Evolutionary conservation across 768 basidiomycete species (phyloP), one percentile per base, ranked within the genome.

Genomic region (Phanerochaete sordida): DNA sequence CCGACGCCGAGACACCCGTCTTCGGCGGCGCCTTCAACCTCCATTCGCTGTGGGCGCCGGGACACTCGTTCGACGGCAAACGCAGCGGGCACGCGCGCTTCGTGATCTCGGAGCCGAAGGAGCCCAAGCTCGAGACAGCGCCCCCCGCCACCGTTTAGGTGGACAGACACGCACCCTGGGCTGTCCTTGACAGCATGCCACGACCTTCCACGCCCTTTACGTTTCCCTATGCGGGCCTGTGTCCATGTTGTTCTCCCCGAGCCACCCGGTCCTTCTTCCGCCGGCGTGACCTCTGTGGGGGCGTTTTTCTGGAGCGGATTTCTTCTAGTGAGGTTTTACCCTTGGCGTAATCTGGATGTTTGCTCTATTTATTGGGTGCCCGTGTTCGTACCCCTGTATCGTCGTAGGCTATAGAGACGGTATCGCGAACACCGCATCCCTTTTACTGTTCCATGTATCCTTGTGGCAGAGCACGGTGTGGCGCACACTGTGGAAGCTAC

Each of bases 11-110:
- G 13, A 33, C 59, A n/a, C 64, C 62, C 21, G 52, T 61, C 49
- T 33, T 65, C 26, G 67, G 64, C 45, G 67, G 67, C 24, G 72
- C 66, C 68, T 67, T 72, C 50, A 62, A 73, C 50, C 62, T 72
- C 48, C 61, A 70, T 55, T 64, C 67, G 1, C 47, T 74, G 9
- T 73, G 71, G 73, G 70, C 65, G 16, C 66, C 64, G 12, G 47
- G 57, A n/a, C 62, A 65, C 53, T 65, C 63, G 48, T 50, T 62
- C n/a, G 69, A 65, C 43, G 39, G 39, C 54, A 72, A 67, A 51
- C 70, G 68, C 48, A 43, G 39, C 19, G 44, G 60, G n/a, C 60
- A 60, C 52, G 45, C 56, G 16, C 60, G 69, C 58, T 72, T 73
- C 57, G 62, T 74, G 49, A 68, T 74, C 57, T 30, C 63, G 21